Base-by-base conservation (phyloP, 106 monocot genomes). In the Xerophyta viscosa region DNA sequence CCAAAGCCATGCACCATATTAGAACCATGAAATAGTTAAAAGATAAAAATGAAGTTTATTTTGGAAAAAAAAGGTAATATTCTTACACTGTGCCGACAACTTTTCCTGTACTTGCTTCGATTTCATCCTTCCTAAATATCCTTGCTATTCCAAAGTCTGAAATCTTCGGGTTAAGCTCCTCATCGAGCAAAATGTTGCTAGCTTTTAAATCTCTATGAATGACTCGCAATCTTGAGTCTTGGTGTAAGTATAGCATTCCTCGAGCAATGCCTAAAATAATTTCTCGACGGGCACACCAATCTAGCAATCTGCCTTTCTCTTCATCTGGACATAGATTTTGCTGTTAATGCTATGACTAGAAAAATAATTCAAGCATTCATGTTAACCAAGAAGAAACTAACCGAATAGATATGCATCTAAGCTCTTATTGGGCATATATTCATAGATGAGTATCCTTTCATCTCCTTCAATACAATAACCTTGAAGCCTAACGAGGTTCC, bases 101-200 rank as follows among this genome's bases (percentile, higher is more conserved):
- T 42, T 54, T 39, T 15, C 20, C 59, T 12, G 78, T 79, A 10
- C 63, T 62, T 27, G n/a, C 27, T 57, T 73, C 41, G 17, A 52
- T 58, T 0, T 73, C 60, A 3, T 79, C 53, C 20, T 54, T 50
- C 24, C 60, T 64, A 31, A 79, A 73, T 15, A 74, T 73, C 48
- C 73, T 74, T 18, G 80, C 74, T 48, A 75, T 45, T 17, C 80
- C 74, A 50, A 80, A 80, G 46, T 75, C 80, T 29, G 74, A 80
- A 37, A 80, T 80, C 48, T 80, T 80, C 2, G 80, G 80, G 0
- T 60, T 65, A 70, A 80, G 66, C 25, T 71, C 66, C 36, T 66
- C 41, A 31, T 80, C 75, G 11, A 80, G 48, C 29, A 80, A 62
- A 26, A 80, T 62, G 41, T 80, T 80, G 41, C 80, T 71, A 21